These are phyloP conservation scores for Didymella keratinophila DNA, from an alignment of 2,329 filamentous ascomycete genomes.

Conservation along the genomic window DNA sequence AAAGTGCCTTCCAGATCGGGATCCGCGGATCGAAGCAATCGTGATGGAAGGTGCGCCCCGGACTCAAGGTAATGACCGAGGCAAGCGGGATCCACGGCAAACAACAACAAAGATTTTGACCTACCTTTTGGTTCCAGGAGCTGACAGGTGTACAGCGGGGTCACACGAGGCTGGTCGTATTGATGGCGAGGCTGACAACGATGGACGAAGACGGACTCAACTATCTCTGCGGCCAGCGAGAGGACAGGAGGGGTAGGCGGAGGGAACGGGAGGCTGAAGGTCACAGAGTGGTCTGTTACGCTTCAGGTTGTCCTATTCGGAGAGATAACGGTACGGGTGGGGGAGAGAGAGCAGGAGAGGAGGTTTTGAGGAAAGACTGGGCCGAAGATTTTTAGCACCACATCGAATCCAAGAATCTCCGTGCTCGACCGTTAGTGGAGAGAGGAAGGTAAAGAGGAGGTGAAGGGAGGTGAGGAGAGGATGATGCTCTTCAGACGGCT, in stretches of 20 bases:
- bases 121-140: slow-evolving; percentile 38
- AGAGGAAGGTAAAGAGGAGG: slow-evolving; percentile 38
- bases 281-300: slow-evolving; percentile 42
- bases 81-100: slow-evolving; percentile 14
- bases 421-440: slow-evolving; percentile 49
- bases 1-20: slow-evolving; percentile 13
- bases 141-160: slow-evolving; percentile 28
- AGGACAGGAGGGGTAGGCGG: slow-evolving; percentile 34
- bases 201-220: slow-evolving; percentile 39
- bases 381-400: slow-evolving; percentile 47
- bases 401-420: slow-evolving; percentile 50
- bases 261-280: slow-evolving; percentile 30
- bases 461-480: slow-evolving; percentile 40
- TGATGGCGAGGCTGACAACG: slow-evolving; percentile 41
- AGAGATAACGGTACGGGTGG: slow-evolving; percentile 43
- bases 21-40: slow-evolving; percentile 9
- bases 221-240: slow-evolving; percentile 45
- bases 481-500: slow-evolving; percentile 45
- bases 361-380: slow-evolving; percentile 47
- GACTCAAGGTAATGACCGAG: slow-evolving; percentile 13
- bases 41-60: slow-evolving; percentile 10
- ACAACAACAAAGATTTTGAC: slow-evolving; percentile 27
- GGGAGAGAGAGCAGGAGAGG: slow-evolving; percentile 47
- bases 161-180: slow-evolving; percentile 40
- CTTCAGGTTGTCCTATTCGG: slow-evolving; percentile 44